Evolutionary conservation across 1,284 basidiomycete species (phyloP), one percentile per base, ranked within the genome.

Genomic region (Fomes fomentarius): DNA sequence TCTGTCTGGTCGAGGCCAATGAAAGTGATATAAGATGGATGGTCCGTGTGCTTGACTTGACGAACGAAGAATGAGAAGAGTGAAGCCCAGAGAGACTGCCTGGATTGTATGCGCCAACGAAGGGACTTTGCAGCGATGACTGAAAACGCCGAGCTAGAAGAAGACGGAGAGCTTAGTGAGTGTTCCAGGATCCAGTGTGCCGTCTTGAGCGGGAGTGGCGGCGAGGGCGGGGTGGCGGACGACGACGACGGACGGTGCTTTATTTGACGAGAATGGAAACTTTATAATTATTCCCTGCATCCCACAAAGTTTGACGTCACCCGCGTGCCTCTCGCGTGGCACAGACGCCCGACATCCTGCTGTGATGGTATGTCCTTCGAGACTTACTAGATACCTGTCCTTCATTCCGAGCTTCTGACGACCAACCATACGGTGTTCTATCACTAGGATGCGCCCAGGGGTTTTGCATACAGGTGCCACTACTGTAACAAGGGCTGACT

Each of bases 231-330:
- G 44, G 22, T n/a, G 25, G 46, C 9, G 17, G 52, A 7, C 19
- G 34, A 26, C n/a, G 47, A 37, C 35, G 37, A 47, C 46, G 30
- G 42, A 49, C 42, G 14, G 31, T 9, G 6, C 52, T 49, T 54
- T 54, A 26, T 49, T 40, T 26, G 26, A 43, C 52, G 22, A 34
- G 34, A 49, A 54, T 54, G 47, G 52, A 54, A 54, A 50, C 49
- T 50, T 50, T 42, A 50, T 42, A 50, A 26, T 28, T 28, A n/a
- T 34, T 17, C 34, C n/a, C 42, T 2, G 5, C 30, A 41, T 38
- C 38, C 31, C 21, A 19, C n/a, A 12, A 9, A 15, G 6, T 33
- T 45, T 34, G 47, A 54, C 52, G 52, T 54, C 52, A 54, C 43
- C 25, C 52, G 41, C 52, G 42, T 54, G 52, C 35, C 10, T 21